Evolutionary conservation across 108 stramenopile genomes (phyloP).

Genomic region (Cyclostephanos invisitatus): DNA sequence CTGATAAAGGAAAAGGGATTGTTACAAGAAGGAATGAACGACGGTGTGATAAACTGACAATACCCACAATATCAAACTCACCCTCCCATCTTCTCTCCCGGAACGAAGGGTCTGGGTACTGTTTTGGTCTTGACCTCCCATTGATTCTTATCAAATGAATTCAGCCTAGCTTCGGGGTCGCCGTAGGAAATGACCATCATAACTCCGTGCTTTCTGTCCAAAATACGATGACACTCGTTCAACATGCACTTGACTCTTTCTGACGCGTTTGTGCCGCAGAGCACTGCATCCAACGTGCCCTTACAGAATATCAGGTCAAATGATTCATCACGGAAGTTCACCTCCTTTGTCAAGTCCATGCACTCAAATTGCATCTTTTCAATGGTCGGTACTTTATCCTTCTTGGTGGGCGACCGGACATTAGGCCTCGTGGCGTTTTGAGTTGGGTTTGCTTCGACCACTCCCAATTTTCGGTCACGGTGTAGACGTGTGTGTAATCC

Average conservation of each 20-base stretch:
- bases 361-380: slow-evolving; percentile 62
- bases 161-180: slow-evolving; percentile 60
- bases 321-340: slow-evolving; percentile 58
- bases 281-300: slow-evolving; percentile 69
- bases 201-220: slow-evolving; percentile 55
- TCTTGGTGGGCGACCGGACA: slow-evolving; percentile 5
- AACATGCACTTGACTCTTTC: slow-evolving; percentile 40
- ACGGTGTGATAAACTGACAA: not conserved
- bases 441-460: not conserved
- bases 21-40: slow-evolving; percentile 9
- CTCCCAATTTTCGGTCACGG: slow-evolving; percentile 14
- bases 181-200: slow-evolving; percentile 65
- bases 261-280: slow-evolving; percentile 42
- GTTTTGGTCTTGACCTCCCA: slow-evolving; percentile 30
- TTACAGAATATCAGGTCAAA: slow-evolving; percentile 81
- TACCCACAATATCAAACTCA: slow-evolving; percentile 7
- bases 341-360: slow-evolving; percentile 55
- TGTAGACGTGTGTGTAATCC: slow-evolving; percentile 3
- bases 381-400: not conserved
- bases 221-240: slow-evolving; percentile 55
- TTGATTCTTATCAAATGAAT: slow-evolving; percentile 44
- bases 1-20: not conserved
- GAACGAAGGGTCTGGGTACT: slow-evolving; percentile 32
- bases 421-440: not conserved
- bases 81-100: slow-evolving; percentile 19